Evolutionary conservation across 768 basidiomycete species (phyloP).

Genomic region (Boletus sensibilis): DNA sequence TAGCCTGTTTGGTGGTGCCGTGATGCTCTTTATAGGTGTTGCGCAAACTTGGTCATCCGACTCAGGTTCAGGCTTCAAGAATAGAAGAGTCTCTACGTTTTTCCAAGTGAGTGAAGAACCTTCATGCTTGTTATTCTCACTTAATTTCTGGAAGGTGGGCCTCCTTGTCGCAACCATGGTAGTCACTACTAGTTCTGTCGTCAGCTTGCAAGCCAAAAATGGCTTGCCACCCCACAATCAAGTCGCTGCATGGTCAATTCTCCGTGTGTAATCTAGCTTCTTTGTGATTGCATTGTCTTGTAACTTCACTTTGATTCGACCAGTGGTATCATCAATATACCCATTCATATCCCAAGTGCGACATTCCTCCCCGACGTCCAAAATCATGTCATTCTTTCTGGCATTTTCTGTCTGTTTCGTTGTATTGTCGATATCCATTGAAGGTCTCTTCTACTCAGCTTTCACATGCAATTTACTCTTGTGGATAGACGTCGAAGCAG

Average conservation of each 20-base stretch:
- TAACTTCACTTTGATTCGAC: constrained; percentile 28
- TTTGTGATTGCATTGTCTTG: background rate
- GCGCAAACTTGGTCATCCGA: constrained; percentile 13
- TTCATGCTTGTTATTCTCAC: background rate
- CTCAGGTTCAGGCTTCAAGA: background rate
- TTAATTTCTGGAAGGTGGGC: constrained; percentile 34
- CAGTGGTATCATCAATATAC: constrained; percentile 50
- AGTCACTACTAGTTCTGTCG: constrained; percentile 58
- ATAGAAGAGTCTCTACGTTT: constrained; percentile 1
- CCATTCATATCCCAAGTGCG: constrained; percentile 44
- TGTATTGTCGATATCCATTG: constrained; percentile 77
- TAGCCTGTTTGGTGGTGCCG: constrained; percentile 48
- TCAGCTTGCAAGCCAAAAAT: constrained; percentile 58
- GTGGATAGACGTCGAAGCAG: constrained; percentile 67
- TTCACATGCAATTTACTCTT: constrained; percentile 59
- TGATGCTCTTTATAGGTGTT: constrained; percentile 41
- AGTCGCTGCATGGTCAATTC: constrained; percentile 58
- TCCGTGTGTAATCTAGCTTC: constrained; percentile 46
- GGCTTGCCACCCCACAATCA: constrained; percentile 67
- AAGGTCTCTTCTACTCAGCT: constrained; percentile 75
- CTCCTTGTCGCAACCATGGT: constrained; percentile 48
- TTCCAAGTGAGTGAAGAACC: constrained; percentile 24
- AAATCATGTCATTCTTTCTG: constrained; percentile 62
- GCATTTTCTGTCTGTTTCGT: constrained; percentile 75
- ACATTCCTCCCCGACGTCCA: constrained; percentile 44